A percentile compares a stretch with the other conserved stretches of the same genome.
phyloP scores from a whole-genome alignment of 441 rosid species.

The Metrosideros polymorpha region DNA sequence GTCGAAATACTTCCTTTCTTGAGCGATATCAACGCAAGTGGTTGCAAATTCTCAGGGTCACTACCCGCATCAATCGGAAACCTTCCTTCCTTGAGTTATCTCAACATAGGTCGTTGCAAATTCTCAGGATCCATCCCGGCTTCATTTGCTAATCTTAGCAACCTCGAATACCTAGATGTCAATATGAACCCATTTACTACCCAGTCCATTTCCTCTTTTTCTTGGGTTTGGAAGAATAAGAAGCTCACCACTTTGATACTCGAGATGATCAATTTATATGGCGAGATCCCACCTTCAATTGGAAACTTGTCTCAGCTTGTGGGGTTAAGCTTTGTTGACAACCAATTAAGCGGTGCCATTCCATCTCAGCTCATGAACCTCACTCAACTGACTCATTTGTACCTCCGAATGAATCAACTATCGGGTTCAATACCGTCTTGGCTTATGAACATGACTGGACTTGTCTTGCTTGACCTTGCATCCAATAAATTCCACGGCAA shows the following conservation, averaged over 20 bases:
- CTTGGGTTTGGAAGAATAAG: background rate
- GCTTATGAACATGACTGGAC: background rate
- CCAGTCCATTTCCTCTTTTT: background rate
- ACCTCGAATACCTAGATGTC: background rate
- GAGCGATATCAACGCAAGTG: too few relatives aligned
- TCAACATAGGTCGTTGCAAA: rapidly evolving
- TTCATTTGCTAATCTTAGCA: background rate
- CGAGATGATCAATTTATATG: rapidly evolving
- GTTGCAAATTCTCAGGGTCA: background rate
- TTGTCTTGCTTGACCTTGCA: background rate
- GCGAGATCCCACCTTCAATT: background rate
- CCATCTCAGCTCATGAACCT: background rate
- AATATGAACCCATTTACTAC: rapidly evolving
- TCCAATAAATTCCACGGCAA: background rate
- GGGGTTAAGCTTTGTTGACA: rapidly evolving
- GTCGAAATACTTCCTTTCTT: too few relatives aligned
- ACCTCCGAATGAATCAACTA: rapidly evolving
- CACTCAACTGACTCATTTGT: background rate
- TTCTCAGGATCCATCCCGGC: background rate
- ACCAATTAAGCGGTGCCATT: background rate
- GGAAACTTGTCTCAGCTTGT: background rate
- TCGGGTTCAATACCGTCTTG: background rate
- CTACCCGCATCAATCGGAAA: background rate
- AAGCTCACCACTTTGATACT: rapidly evolving
- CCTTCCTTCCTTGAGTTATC: background rate